Evolutionary conservation across 169 alveolate species (phyloP).

Genomic region (Plasmodium berghei): DNA sequence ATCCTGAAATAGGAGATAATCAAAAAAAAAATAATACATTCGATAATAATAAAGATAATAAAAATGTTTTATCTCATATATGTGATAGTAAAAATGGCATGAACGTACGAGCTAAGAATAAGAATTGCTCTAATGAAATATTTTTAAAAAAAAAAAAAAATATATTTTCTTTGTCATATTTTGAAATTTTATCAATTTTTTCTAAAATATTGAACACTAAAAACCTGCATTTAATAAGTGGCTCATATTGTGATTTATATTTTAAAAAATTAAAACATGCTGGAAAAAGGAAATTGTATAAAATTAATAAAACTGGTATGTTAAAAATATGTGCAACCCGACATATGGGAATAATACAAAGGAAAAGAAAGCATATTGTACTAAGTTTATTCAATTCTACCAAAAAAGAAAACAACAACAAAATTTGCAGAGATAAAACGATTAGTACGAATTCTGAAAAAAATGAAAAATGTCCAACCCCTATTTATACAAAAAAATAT

Average conservation of each 20-base stretch:
- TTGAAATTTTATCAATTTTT: conserved; percentile 55
- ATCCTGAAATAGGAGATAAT: no score
- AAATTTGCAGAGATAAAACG: neutral
- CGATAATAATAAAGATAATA: conserved; percentile 1
- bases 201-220: conserved; percentile 27
- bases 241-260: neutral
- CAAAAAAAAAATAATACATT: neutral
- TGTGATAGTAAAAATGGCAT: neutral
- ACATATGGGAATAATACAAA: neutral
- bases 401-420: neutral
- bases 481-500: conserved; percentile 18
- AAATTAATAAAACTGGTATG: no score
- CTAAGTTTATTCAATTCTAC: no score
- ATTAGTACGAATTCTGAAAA: neutral
- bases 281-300: no score
- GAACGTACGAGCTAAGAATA: conserved; percentile 23
- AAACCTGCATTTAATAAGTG: conserved; percentile 51
- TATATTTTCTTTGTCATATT: conserved; percentile 42
- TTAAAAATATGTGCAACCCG: neutral
- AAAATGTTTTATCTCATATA: neutral
- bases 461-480: neutral
- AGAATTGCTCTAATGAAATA: conserved; percentile 5
- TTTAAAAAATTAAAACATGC: neutral
- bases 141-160: conserved; percentile 10
- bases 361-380: neutral